Conservation (phyloP, 164 flowering plant species). For the Aristolochia fimbriata region DNA sequence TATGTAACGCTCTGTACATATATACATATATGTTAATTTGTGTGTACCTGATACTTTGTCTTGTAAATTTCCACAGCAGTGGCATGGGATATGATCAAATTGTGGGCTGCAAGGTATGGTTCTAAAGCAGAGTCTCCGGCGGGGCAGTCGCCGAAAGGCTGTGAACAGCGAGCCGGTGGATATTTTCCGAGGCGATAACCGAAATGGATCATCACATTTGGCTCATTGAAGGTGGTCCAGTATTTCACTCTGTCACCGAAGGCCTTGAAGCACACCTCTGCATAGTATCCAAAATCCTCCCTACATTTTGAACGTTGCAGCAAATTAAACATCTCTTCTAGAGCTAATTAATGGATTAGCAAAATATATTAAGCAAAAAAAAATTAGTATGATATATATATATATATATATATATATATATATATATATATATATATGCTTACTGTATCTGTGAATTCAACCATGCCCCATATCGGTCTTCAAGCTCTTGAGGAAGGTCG, state of each 20-base stretch:
- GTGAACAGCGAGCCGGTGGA: constrained; percentile 9
- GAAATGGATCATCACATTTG: constrained; percentile 2
- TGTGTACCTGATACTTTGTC: constrained; percentile 7
- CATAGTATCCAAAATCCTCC: constrained; percentile 7
- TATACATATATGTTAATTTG: not conserved
- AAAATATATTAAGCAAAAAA: not conserved
- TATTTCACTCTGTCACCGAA: constrained; percentile 11
- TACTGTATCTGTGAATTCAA: constrained; percentile 14
- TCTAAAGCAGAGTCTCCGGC: constrained; percentile 3
- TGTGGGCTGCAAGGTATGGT: constrained; percentile 11
- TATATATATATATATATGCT: not conserved
- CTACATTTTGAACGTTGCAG: not conserved
- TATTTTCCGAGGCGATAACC: constrained; percentile 4
- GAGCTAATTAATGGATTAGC: too few species aligned
- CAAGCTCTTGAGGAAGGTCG: constrained; percentile 16
- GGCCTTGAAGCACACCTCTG: constrained; percentile 8
- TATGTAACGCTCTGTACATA: too few species aligned
- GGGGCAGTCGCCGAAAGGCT: constrained; percentile 5
- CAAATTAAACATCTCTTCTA: too few species aligned
- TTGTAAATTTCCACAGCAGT: constrained; percentile 6
- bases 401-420: too few species aligned
- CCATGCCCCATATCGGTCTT: constrained; percentile 16
- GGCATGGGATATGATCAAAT: constrained; percentile 9
- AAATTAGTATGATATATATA: too few species aligned
- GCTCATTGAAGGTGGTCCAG: constrained; percentile 13